Evolutionary conservation across 768 basidiomycete genomes (phyloP).

Genomic region (Asterophora parasitica): DNA sequence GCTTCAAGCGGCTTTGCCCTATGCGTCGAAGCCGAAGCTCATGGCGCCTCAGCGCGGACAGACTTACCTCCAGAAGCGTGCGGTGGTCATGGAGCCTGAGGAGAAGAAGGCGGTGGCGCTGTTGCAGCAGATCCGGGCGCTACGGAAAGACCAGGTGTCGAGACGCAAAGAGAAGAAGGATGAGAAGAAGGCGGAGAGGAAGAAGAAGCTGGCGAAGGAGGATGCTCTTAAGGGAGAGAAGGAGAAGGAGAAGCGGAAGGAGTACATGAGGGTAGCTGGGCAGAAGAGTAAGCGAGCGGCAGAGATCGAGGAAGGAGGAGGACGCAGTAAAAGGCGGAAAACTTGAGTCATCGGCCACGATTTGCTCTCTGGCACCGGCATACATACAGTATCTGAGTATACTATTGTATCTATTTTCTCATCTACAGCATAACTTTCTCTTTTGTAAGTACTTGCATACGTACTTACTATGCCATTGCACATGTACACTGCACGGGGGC

Average conservation of each 20-base stretch:
- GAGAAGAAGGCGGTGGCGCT: conserved; percentile 90
- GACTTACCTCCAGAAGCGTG: conserved; percentile 93
- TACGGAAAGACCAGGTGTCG: conserved; percentile 83
- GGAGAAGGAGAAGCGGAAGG: conserved; percentile 73
- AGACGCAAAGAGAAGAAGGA: conserved; percentile 82
- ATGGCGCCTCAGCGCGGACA: conserved; percentile 66
- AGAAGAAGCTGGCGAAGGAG: conserved; percentile 71
- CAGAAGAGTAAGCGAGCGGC: conserved; percentile 66
- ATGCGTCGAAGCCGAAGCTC: conserved; percentile 85
- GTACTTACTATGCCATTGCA: no score
- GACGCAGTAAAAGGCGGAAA: conserved; percentile 48
- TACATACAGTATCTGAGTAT: no score
- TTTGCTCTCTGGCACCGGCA: no score
- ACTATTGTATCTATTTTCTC: no score
- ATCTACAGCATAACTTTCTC: no score
- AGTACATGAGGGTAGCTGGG: conserved; percentile 66
- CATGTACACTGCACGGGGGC: no score
- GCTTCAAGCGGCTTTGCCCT: conserved; percentile 88
- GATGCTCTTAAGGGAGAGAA: conserved; percentile 59
- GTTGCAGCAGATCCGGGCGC: conserved; percentile 88
- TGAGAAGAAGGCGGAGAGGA: conserved; percentile 63
- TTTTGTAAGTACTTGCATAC: no score
- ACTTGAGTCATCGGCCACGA: conserved; percentile 17
- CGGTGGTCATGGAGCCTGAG: conserved; percentile 92
- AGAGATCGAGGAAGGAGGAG: conserved; percentile 53